phyloP scores from a whole-genome alignment of 2,329 filamentous ascomycete genomes.

The Alternaria novae-zelandiae region DNA sequence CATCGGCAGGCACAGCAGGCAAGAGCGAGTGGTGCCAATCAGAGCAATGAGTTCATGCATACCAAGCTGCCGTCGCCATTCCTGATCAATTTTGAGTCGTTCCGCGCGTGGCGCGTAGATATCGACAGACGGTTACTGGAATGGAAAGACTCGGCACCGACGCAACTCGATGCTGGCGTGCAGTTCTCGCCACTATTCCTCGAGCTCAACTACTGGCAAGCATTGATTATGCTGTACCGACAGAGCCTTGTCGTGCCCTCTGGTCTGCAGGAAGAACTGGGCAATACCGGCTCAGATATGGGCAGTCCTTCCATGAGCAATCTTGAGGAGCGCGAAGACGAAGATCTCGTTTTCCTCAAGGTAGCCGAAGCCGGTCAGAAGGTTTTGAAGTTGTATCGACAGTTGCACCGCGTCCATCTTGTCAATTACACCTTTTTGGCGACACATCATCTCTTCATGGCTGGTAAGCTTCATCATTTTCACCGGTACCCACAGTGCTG shows the following conservation, averaged over 20 bases:
- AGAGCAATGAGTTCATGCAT: conserved; percentile 75
- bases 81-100: conserved; percentile 80
- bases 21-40: conserved; percentile 68
- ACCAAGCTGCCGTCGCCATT: conserved; percentile 84
- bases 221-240: conserved; percentile 92
- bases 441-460: conserved; percentile 97
- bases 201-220: conserved; percentile 97
- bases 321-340: conserved; percentile 75
- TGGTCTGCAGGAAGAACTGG: conserved; percentile 80
- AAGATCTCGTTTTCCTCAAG: conserved; percentile 91
- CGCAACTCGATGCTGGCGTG: conserved; percentile 79
- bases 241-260: conserved; percentile 87
- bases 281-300: conserved; percentile 62
- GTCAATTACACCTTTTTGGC: conserved; percentile 97
- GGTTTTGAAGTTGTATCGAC: conserved; percentile 87
- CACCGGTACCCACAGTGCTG: conserved; percentile 13
- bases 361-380: conserved; percentile 94
- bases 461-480: conserved; percentile 62
- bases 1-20: conserved; percentile 87
- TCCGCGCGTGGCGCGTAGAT: conserved; percentile 85
- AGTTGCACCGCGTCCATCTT: conserved; percentile 83
- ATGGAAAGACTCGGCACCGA: conserved; percentile 86
- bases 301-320: conserved; percentile 67
- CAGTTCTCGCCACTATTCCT: conserved; percentile 88
- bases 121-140: conserved; percentile 82